Percentiles rank a stretch among this genome's conserved stretches.
These are phyloP conservation scores for Podospora comata DNA, from an alignment of 495 filamentous ascomycete genomes.

Conservation along the genomic window DNA sequence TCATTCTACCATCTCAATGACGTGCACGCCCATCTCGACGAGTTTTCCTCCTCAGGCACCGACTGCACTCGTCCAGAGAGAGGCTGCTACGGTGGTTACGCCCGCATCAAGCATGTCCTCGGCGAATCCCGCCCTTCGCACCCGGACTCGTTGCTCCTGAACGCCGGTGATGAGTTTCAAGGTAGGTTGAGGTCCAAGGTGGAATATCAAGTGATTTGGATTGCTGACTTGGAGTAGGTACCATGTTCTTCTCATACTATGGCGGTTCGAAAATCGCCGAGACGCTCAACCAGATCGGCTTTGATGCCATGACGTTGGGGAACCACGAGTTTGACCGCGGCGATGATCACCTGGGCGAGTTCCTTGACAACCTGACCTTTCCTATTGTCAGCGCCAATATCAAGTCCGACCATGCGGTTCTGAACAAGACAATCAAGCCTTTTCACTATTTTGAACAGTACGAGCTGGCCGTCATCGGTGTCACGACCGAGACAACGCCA, in stretches of 20 bases:
- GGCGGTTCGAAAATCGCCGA: conserved; percentile 61
- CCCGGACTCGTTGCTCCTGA: conserved; percentile 53
- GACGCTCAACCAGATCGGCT: conserved; percentile 56
- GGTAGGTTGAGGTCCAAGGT: no score
- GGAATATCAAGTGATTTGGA: no score
- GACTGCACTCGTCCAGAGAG: conserved; percentile 49
- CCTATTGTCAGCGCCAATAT: conserved; percentile 58
- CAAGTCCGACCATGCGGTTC: conserved; percentile 44
- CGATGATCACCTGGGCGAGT: conserved; percentile 49
- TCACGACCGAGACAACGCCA: conserved; percentile 53
- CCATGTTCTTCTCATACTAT: conserved; percentile 57
- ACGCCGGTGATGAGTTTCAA: conserved; percentile 60
- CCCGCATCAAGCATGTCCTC: conserved; percentile 52
- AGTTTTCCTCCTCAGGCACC: conserved; percentile 53
- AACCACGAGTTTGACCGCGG: conserved; percentile 59
- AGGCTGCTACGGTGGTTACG: conserved; percentile 59
- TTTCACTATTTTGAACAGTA: conserved; percentile 56
- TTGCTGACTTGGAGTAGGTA: conserved; percentile 32
- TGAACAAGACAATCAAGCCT: conserved; percentile 54
- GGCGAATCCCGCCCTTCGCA: conserved; percentile 48
- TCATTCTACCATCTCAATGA: conserved; percentile 63
- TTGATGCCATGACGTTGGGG: conserved; percentile 59
- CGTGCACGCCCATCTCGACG: conserved; percentile 58
- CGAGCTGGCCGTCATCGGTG: conserved; percentile 54
- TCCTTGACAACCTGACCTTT: conserved; percentile 55